A percentile compares a stretch with the other conserved stretches of the same genome.
Conservation (phyloP, 1,284 basidiomycete genomes). For the Ustilago xerochloae region DNA sequence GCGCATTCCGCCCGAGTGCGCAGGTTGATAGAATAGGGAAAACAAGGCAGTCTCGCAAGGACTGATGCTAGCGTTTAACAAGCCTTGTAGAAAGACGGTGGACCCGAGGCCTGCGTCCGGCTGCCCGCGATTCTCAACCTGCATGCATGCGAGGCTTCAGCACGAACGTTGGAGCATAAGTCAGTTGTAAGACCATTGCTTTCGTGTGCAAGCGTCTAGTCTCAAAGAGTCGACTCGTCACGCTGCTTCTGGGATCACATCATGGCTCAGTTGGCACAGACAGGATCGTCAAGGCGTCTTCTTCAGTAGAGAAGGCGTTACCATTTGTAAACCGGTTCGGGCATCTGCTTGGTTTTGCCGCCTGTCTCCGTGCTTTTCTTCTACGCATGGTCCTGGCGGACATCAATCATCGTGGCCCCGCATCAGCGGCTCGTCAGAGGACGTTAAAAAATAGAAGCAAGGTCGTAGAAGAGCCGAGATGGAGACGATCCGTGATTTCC, state of each 20-base stretch:
- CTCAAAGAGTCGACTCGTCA: too few relatives aligned
- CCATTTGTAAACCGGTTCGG: too few relatives aligned
- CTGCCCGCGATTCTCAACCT: neutral
- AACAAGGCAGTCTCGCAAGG: neutral
- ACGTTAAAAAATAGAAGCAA: neutral
- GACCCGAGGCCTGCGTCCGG: neutral
- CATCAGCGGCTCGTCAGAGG: neutral
- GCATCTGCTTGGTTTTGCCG: neutral
- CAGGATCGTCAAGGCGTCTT: too few relatives aligned
- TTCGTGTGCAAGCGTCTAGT: too few relatives aligned
- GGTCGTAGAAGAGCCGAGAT: neutral
- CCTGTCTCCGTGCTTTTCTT: neutral
- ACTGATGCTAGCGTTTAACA: neutral
- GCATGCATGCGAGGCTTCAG: neutral
- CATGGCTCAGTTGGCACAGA: too few relatives aligned
- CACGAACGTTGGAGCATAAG: too few relatives aligned
- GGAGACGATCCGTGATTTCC: conserved; percentile 10
- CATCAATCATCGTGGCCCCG: neutral
- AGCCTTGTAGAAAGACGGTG: neutral
- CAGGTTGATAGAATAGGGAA: neutral
- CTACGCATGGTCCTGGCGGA: too few relatives aligned
- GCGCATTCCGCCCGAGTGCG: conserved; percentile 1
- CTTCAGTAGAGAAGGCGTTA: too few relatives aligned
- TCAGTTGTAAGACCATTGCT: too few relatives aligned
- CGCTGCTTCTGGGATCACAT: too few relatives aligned